These are phyloP conservation scores for Rhodamnia rubescens DNA, from an alignment of 345 rosid genomes.

Conservation along the genomic window DNA sequence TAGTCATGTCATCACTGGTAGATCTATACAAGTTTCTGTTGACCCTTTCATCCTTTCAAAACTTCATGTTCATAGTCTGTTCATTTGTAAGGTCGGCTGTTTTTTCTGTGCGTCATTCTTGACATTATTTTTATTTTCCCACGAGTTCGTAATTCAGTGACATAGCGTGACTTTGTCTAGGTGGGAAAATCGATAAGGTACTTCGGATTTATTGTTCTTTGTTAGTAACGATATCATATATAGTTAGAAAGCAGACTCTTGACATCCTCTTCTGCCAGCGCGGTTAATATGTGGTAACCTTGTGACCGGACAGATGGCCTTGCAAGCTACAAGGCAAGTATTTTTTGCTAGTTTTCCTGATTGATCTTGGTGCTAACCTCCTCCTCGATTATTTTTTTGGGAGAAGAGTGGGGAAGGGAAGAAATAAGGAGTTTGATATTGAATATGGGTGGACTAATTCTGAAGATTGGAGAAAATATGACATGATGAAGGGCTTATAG, in stretches of 20 bases:
- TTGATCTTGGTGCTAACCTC: not conserved
- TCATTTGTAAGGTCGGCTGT: too few relatives aligned
- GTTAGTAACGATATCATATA: not conserved
- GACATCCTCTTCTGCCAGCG: slow-evolving; percentile 48
- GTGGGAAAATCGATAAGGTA: too few relatives aligned
- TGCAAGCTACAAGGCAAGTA: slow-evolving; percentile 87
- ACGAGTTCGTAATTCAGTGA: too few relatives aligned
- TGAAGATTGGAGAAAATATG: not conserved
- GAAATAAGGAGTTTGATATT: not conserved
- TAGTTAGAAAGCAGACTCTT: not conserved
- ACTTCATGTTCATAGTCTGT: too few relatives aligned
- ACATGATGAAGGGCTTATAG: not conserved
- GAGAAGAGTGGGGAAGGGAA: not conserved
- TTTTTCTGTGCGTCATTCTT: too few relatives aligned
- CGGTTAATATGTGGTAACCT: slow-evolving; percentile 89
- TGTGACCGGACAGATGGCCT: slow-evolving; percentile 58
- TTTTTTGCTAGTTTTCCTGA: not conserved
- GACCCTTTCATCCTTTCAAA: too few relatives aligned
- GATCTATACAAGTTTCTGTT: not conserved
- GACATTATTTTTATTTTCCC: too few relatives aligned
- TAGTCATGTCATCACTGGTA: not conserved
- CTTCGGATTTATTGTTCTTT: not conserved
- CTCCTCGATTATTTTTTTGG: not conserved
- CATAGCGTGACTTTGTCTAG: too few relatives aligned
- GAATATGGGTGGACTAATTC: not conserved